Conservation (phyloP, 78 protist genomes). For the Dictyostelium intermedium region DNA sequence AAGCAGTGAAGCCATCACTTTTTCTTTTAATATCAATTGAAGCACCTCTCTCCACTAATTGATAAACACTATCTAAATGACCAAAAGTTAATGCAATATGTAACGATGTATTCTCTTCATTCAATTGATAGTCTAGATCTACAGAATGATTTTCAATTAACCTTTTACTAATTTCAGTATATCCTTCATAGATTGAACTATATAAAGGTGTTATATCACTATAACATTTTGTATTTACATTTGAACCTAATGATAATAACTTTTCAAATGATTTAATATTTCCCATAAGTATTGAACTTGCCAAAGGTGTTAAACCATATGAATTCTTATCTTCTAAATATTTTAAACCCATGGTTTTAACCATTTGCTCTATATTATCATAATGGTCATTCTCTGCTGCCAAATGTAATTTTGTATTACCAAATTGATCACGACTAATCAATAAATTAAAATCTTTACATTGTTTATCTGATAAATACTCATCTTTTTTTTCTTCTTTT, state of each 20-base stretch:
- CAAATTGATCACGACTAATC: background rate
- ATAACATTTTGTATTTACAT: background rate
- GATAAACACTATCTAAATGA: background rate
- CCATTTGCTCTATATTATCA: background rate
- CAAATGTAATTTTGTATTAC: slow-evolving; percentile 5
- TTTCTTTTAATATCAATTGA: background rate
- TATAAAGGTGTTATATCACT: background rate
- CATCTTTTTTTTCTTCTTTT: background rate
- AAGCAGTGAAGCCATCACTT: background rate
- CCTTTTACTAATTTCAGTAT: background rate
- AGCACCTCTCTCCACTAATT: background rate
- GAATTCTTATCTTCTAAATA: background rate
- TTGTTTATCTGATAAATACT: background rate
- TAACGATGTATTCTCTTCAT: slow-evolving; percentile 14
- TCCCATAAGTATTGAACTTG: background rate
- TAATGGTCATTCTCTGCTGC: background rate
- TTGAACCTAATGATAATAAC: background rate
- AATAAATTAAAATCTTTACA: background rate
- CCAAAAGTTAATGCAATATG: slow-evolving; percentile 9
- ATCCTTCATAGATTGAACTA: background rate
- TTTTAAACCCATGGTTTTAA: background rate
- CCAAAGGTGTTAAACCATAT: slow-evolving; percentile 8
- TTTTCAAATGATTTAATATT: background rate
- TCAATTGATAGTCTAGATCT: background rate
- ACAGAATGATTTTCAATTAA: background rate